Base-by-base conservation (phyloP, 1,284 basidiomycete species). In the Mycena sp. region DNA sequence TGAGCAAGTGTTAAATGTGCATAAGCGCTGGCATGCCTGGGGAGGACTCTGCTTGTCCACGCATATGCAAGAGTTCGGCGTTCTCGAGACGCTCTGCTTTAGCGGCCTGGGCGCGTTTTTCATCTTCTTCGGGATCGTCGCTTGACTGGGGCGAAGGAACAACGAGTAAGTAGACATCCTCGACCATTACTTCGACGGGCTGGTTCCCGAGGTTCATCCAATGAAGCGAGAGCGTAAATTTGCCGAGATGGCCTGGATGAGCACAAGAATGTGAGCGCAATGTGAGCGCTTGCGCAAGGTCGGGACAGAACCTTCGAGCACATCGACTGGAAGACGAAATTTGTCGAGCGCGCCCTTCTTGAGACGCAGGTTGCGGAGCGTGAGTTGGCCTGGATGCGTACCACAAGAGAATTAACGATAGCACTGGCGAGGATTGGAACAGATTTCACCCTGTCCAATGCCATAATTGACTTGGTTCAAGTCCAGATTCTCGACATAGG, bases 401-500 rank as follows among this genome's bases (percentile, higher is more conserved):
- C 38, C 60, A 65, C 30, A 25, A 64, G 8, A 20, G 30, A 67
- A 6, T 69, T 37, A 65, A 57, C 25, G n/a, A 55, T 37, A 18
- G 60, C 18, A 11, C 59, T 11, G 37, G 38, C 50, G 59, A 52
- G 13, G 39, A 38, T 44, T 20, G 65, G 1, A 22, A 54, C n/a
- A 48, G 14, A 46, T 37, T 37, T 62, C 76, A 90, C 97, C 97
- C 86, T 95, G 94, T 78, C 92, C 95, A 76, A 99, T 95, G 39
- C 96, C 97, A 85, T 98, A 93, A 78, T 96, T 97, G 62, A 99
- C 93, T 83, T 98, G 96, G 78, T 95, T 93, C 77, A 96, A 91
- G 82, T 99, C 96, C 80, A 99, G 85, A 78, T 98, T 98, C 84
- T 98, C 96, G 74, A 99, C 95, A 87, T 99, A 99, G 1, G 96